Evolutionary conservation across 2,329 filamentous ascomycete genomes (phyloP), one percentile per base, ranked within the genome.

Genomic region (Alternaria ethzedia): DNA sequence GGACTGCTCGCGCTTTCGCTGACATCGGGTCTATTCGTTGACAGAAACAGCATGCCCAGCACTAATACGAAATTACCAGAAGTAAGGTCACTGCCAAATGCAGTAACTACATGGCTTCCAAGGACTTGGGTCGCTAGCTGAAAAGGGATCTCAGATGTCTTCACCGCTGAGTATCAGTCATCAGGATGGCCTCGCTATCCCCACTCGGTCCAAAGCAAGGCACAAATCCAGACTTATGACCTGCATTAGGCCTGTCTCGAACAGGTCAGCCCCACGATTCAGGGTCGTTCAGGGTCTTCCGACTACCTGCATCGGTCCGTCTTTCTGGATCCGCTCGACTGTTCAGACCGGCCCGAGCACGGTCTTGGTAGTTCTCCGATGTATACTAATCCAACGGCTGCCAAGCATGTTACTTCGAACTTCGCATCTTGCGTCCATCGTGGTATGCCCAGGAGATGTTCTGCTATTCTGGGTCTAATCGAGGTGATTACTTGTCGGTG

Each of bases 361-460:
- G 49, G 49, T 23, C 28, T 36, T 36, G 5, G 15, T 21, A 52
- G 15, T 20, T 1, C 5, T 36, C 28, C 28, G 21, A 7, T 12
- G 13, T 10, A 52, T 30, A 52, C 20, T 52, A 30, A 20, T 36
- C 28, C 28, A 11, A 36, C 21, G n/a, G 21, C 28, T 36, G 49
- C 49, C 49, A 52, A 52, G 28, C 12, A n/a, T 10, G 49, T 30
- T 17, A 36, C 20, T 20, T 52, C 28, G 49, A 12, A 23, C 20
- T 52, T 52, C 13, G 8, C 28, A 36, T 23, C 21, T 52, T 36
- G 6, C 20, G 13, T 17, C 49, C 5, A 32, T 11, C 28, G 25
- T 1, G 36, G 20, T 52, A 52, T 36, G 3, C 8, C 4, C 20
- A 11, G 17, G 15, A 8, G 10, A 3, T 41, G 6, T 9, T 15